Conservation (phyloP, 176 grass and related monocot genomes). For the Carex scoparia region DNA sequence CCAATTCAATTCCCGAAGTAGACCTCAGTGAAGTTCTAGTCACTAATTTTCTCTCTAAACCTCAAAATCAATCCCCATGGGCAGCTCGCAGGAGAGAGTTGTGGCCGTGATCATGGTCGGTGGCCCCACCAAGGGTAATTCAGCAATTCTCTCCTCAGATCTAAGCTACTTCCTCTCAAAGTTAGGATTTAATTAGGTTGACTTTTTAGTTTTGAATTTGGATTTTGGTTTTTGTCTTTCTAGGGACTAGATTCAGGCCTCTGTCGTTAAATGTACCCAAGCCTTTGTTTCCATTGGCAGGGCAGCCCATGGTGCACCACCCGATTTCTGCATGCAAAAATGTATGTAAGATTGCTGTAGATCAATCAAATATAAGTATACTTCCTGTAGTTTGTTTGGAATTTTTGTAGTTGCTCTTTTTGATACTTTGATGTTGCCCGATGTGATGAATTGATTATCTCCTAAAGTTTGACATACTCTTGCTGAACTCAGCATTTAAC, state of each 20-base stretch:
- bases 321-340: slow-evolving; percentile 81
- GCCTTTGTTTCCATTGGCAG: slow-evolving; percentile 93
- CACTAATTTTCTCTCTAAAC: not conserved
- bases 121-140: slow-evolving; percentile 79
- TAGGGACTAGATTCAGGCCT: slow-evolving; percentile 90
- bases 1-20: not conserved
- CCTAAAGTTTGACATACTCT: not conserved
- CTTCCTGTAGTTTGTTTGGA: not conserved
- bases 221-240: not conserved
- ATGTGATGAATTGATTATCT: not conserved
- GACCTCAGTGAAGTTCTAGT: slow-evolving; percentile 8
- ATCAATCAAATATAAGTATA: not conserved
- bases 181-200: not conserved
- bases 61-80: slow-evolving; percentile 34
- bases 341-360: slow-evolving; percentile 28
- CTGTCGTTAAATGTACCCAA: slow-evolving; percentile 96
- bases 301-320: slow-evolving; percentile 96
- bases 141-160: slow-evolving; percentile 27
- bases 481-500: not conserved
- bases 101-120: slow-evolving; percentile 99
- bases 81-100: slow-evolving; percentile 65
- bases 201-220: slow-evolving; percentile 4
- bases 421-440: not conserved
- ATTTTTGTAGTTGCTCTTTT: not conserved
- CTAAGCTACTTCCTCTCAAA: not conserved